Evolutionary conservation across 164 flowering plant genomes (phyloP).

Genomic region (Amborella trichopoda): DNA sequence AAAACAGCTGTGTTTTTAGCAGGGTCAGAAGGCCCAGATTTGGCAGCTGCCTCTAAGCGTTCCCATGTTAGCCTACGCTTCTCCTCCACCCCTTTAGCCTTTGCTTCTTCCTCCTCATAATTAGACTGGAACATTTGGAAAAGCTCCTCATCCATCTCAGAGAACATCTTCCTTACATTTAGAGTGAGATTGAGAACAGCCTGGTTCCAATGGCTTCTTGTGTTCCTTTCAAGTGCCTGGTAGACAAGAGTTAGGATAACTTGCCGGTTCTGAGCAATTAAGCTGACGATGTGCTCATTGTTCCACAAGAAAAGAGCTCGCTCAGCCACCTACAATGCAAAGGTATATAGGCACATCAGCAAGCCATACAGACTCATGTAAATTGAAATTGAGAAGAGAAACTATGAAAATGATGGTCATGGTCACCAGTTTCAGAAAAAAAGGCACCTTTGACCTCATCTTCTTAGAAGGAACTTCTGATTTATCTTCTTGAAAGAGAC

Average conservation of each 20-base stretch:
- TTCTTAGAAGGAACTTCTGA: too few relatives aligned
- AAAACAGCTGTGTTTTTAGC: too few relatives aligned
- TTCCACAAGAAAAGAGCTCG: slow-evolving; percentile 80
- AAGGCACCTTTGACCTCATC: too few relatives aligned
- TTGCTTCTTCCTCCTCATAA: slow-evolving; percentile 35
- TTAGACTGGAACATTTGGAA: slow-evolving; percentile 56
- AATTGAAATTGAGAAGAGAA: too few relatives aligned
- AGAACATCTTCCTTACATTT: slow-evolving; percentile 60
- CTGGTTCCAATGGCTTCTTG: slow-evolving; percentile 65
- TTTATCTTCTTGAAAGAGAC: too few relatives aligned
- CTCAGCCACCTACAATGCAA: slow-evolving; percentile 61
- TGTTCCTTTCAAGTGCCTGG: slow-evolving; percentile 62
- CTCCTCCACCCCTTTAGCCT: slow-evolving; percentile 40
- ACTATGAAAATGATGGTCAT: too few relatives aligned
- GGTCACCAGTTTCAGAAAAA: too few relatives aligned
- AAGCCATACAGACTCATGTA: too few relatives aligned
- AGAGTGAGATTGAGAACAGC: slow-evolving; percentile 62
- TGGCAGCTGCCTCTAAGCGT: slow-evolving; percentile 55
- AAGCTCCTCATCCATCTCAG: slow-evolving; percentile 63
- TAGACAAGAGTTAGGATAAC: slow-evolving; percentile 53
- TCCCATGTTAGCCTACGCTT: slow-evolving; percentile 53
- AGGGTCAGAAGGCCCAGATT: too few relatives aligned
- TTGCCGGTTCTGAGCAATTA: slow-evolving; percentile 60
- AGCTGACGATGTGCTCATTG: slow-evolving; percentile 66
- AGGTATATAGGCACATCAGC: too few relatives aligned